Evolutionary conservation across 2,329 filamentous ascomycete species (phyloP).

Genomic region (Cryphonectria nitschkei): DNA sequence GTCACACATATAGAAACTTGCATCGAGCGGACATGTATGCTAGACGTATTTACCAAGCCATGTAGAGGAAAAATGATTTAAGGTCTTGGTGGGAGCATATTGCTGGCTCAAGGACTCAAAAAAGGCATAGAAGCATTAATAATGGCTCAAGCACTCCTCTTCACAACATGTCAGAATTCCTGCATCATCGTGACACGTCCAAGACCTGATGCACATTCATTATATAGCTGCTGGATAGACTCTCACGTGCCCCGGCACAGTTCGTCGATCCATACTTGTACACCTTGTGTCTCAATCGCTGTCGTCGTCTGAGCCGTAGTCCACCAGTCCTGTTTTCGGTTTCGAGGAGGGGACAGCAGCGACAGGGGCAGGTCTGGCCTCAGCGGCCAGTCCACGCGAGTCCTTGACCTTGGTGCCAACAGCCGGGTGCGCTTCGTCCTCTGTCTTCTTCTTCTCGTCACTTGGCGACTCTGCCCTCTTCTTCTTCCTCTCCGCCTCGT

Average conservation of each 20-base stretch:
- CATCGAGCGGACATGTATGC: conserved; percentile 1
- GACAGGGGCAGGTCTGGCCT: conserved; percentile 29
- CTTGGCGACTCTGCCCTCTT: too few species aligned
- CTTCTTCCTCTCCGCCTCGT: not conserved
- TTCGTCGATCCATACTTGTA: not conserved
- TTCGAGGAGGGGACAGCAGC: conserved; percentile 30
- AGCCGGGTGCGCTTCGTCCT: conserved; percentile 9
- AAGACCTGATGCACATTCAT: too few species aligned
- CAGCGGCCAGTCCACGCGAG: conserved; percentile 32
- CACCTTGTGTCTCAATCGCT: conserved; percentile 36
- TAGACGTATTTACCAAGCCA: not conserved
- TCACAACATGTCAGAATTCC: not conserved
- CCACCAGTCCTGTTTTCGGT: conserved; percentile 50
- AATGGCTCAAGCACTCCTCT: conserved; percentile 19
- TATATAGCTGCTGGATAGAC: too few species aligned
- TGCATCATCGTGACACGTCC: not conserved
- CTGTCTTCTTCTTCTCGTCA: not conserved
- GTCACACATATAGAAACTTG: conserved; percentile 6
- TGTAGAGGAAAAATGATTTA: not conserved
- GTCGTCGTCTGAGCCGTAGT: conserved; percentile 60
- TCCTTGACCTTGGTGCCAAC: not conserved
- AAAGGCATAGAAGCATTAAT: conserved; percentile 21
- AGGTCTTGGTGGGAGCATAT: not conserved
- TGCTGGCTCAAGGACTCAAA: not conserved
- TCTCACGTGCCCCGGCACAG: not conserved